phyloP scores from a whole-genome alignment of 257 asterid genomes.

The Lantana camara region DNA sequence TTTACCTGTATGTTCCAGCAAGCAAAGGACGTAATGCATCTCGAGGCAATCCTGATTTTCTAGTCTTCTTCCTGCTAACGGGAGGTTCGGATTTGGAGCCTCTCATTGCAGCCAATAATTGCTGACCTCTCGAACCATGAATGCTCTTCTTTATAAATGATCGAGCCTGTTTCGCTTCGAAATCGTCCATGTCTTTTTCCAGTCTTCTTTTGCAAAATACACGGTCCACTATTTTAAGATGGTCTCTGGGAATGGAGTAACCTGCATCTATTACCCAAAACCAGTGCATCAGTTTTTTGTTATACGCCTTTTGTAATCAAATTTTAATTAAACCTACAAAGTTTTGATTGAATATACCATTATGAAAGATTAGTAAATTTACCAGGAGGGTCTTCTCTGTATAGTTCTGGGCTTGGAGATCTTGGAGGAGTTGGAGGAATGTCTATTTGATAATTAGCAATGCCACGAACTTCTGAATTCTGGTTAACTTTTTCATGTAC shows the following conservation, averaged over 20 bases:
- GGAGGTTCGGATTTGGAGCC: constrained; percentile 47
- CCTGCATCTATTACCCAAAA: constrained; percentile 39
- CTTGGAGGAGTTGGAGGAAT: constrained; percentile 35
- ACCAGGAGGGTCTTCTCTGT: constrained; percentile 75
- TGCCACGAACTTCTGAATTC: constrained; percentile 21
- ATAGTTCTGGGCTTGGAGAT: constrained; percentile 83
- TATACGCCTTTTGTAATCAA: too few species aligned
- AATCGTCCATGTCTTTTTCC: constrained; percentile 58
- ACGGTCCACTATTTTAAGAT: constrained; percentile 33
- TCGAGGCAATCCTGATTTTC: constrained; percentile 33
- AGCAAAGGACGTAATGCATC: constrained; percentile 28
- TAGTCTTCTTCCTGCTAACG: constrained; percentile 49
- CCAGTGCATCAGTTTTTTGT: neutral
- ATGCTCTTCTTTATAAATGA: constrained; percentile 46
- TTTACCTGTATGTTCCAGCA: constrained; percentile 35
- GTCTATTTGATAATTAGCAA: constrained; percentile 19
- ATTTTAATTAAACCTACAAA: too few species aligned
- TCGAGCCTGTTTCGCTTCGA: constrained; percentile 56
- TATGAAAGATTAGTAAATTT: constrained; percentile 25
- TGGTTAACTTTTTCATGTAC: constrained; percentile 31
- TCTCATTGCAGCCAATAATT: constrained; percentile 56
- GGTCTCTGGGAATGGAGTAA: constrained; percentile 42
- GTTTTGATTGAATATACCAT: too few species aligned
- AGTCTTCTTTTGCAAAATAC: constrained; percentile 65
- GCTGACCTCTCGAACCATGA: constrained; percentile 57